phyloP scores from a whole-genome alignment of 495 filamentous ascomycete species.

The Aspergillus mulundensis region DNA sequence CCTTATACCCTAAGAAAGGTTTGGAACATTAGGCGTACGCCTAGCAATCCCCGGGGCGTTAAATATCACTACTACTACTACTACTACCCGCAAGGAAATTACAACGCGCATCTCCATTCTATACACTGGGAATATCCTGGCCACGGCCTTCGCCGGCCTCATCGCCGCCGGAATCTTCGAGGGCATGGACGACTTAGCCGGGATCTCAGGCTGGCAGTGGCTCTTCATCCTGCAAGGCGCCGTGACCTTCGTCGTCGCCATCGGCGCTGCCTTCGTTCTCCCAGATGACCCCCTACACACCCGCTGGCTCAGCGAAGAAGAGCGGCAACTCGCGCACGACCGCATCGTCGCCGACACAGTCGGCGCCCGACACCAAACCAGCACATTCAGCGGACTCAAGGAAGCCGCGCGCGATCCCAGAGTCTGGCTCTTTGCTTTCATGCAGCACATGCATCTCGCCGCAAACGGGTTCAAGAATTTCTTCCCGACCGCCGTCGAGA shows the following conservation, averaged over 20 bases:
- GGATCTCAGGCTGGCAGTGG: constrained; percentile 77
- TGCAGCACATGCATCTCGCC: constrained; percentile 26
- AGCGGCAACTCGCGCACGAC: constrained; percentile 16
- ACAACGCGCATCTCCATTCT: constrained; percentile 41
- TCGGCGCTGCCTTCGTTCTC: constrained; percentile 67
- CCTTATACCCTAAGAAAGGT: no score
- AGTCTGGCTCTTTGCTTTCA: constrained; percentile 32
- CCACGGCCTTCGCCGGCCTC: constrained; percentile 46
- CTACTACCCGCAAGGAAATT: constrained; percentile 43
- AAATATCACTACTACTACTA: no score
- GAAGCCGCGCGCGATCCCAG: constrained; percentile 28
- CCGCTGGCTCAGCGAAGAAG: constrained; percentile 13
- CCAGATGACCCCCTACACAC: constrained; percentile 54
- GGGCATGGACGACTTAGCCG: constrained; percentile 28
- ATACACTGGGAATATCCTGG: constrained; percentile 38
- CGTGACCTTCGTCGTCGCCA: constrained; percentile 59
- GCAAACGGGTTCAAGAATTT: constrained; percentile 45
- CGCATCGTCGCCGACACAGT: constrained; percentile 25
- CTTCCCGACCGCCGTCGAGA: constrained; percentile 54
- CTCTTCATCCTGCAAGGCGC: constrained; percentile 59
- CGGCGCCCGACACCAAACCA: constrained; percentile 25
- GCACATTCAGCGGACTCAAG: constrained; percentile 15
- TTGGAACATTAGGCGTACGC: no score
- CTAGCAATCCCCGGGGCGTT: no score
- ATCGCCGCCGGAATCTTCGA: constrained; percentile 36